A percentile compares a stretch with the other conserved stretches of the same genome.
phyloP scores from a whole-genome alignment of 108 stramenopile species.

The Thalassiosira profunda region DNA sequence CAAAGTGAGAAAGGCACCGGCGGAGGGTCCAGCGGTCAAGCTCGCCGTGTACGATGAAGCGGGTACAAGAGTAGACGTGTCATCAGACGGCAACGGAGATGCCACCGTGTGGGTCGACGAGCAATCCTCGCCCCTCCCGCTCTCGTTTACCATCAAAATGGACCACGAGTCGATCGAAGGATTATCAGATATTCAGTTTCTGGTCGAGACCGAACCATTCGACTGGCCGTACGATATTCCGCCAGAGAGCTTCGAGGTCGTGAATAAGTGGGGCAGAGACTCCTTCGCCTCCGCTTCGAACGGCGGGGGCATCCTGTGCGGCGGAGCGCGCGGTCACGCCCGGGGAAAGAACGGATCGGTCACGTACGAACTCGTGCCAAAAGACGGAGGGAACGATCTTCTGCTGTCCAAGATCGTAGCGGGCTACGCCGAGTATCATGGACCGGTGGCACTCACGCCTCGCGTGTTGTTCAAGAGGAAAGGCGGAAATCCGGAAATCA shows the following conservation, averaged over 20 bases:
- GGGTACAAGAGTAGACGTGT: slow-evolving; percentile 23
- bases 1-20: slow-evolving; percentile 9
- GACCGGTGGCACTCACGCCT: slow-evolving; percentile 39
- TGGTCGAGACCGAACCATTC: slow-evolving; percentile 37
- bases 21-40: slow-evolving; percentile 12
- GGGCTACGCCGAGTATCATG: slow-evolving; percentile 36
- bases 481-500: neutral
- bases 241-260: slow-evolving; percentile 4
- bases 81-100: slow-evolving; percentile 11
- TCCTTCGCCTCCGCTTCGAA: slow-evolving; percentile 19
- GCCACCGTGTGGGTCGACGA: slow-evolving; percentile 39
- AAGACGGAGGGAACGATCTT: neutral
- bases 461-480: slow-evolving; percentile 31
- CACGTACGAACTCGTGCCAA: slow-evolving; percentile 17
- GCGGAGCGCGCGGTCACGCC: slow-evolving; percentile 35
- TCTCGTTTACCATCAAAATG: slow-evolving; percentile 25
- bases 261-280: neutral
- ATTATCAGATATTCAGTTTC: slow-evolving; percentile 43
- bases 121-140: neutral
- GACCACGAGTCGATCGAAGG: slow-evolving; percentile 18
- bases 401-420: slow-evolving; percentile 17
- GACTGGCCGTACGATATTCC: slow-evolving; percentile 2
- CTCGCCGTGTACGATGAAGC: slow-evolving; percentile 29
- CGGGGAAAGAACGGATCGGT: slow-evolving; percentile 27
- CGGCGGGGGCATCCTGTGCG: slow-evolving; percentile 35